Evolutionary conservation across 805 yeast species (phyloP).

Genomic region (Debaryomyces prosopidis): DNA sequence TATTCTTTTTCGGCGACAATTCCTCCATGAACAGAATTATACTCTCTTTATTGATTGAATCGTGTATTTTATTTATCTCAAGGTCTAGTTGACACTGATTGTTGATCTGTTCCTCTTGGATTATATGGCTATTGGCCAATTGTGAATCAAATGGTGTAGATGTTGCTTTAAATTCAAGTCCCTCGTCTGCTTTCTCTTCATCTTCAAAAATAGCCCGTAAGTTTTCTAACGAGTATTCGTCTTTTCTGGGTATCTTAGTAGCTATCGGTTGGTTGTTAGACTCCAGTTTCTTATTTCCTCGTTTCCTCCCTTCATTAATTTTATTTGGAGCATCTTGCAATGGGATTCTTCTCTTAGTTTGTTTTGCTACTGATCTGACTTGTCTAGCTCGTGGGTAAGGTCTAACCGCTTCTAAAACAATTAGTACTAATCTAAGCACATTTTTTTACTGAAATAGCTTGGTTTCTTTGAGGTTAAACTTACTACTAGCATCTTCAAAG

Average conservation of each 20-base stretch:
- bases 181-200: conserved; percentile 1
- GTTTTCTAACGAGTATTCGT: conserved; percentile 13
- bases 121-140: neutral
- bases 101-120: neutral
- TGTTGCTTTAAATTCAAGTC: conserved; percentile 8
- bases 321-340: neutral
- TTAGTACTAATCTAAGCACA: neutral
- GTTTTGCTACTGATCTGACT: neutral
- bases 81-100: conserved; percentile 3
- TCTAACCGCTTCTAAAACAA: neutral
- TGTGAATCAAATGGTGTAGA: conserved; percentile 9
- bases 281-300: neutral
- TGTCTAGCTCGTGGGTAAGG: neutral
- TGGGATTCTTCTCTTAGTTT: neutral
- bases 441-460: too few species aligned
- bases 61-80: conserved; percentile 11
- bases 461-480: neutral
- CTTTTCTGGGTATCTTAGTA: conserved; percentile 7
- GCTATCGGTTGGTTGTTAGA: neutral
- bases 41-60: conserved; percentile 4
- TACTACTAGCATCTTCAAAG: conserved; percentile 3
- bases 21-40: neutral
- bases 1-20: too few species aligned
- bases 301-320: neutral
- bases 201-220: conserved; percentile 14